These are phyloP conservation scores for Neonectria magnoliae DNA, from an alignment of 2,329 filamentous ascomycete genomes.

Conservation along the genomic window DNA sequence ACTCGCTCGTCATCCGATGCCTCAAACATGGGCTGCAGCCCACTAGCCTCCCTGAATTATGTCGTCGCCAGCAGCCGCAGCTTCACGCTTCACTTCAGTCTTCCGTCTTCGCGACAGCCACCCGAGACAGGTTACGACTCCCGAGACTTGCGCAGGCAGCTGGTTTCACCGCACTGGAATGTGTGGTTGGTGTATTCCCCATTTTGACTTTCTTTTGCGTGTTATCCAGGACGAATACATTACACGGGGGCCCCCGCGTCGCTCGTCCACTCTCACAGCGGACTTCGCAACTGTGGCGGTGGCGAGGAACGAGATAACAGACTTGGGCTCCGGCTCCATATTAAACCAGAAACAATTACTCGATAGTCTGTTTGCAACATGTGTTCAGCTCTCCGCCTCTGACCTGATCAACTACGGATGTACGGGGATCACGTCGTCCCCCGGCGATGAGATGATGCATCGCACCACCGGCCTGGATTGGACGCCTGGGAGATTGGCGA, in stretches of 20 bases:
- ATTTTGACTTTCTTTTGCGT: constrained; percentile 1
- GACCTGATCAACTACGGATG: not conserved
- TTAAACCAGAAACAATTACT: not conserved
- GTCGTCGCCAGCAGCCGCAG: not conserved
- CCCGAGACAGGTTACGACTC: not conserved
- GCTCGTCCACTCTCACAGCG: no score
- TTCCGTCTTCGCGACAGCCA: constrained; percentile 10
- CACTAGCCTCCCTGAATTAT: not conserved
- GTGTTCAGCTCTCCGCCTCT: not conserved
- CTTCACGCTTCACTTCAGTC: not conserved
- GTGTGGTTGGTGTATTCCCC: not conserved
- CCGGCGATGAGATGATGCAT: not conserved
- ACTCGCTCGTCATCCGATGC: constrained; percentile 1
- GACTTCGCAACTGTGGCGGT: not conserved
- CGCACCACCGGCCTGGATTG: not conserved
- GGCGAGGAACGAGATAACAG: not conserved
- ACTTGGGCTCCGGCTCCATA: not conserved
- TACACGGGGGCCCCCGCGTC: no score
- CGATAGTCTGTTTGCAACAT: not conserved
- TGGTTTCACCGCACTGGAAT: constrained; percentile 9
- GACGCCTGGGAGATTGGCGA: not conserved
- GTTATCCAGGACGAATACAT: no score
- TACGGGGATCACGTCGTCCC: not conserved
- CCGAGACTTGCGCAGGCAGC: not conserved
- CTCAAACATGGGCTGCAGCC: constrained; percentile 9